Conservation (phyloP, 2,329 filamentous ascomycete genomes). For the Trichoderma atroviride region DNA sequence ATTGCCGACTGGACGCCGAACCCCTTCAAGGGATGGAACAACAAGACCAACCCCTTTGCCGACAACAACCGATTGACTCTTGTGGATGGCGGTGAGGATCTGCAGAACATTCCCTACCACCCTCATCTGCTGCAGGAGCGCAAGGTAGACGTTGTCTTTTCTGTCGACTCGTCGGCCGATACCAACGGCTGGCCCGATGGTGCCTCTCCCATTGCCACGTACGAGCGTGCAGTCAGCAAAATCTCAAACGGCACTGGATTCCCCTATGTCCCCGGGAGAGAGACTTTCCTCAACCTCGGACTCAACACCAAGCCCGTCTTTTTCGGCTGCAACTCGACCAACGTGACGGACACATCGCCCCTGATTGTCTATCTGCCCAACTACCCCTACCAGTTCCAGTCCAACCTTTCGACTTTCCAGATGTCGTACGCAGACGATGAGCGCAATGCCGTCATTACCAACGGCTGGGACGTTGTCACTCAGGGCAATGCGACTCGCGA, state of each 20-base stretch:
- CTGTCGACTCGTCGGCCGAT: conserved; percentile 66
- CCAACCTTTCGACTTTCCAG: conserved; percentile 80
- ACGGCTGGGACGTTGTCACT: conserved; percentile 83
- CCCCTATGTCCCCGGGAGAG: conserved; percentile 58
- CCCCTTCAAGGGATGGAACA: conserved; percentile 58
- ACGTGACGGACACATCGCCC: conserved; percentile 59
- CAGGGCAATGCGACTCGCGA: conserved; percentile 79
- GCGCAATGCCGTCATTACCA: conserved; percentile 80
- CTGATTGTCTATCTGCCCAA: conserved; percentile 83
- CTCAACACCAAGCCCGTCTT: conserved; percentile 64
- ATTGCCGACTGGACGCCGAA: conserved; percentile 73
- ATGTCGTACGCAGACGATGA: conserved; percentile 63
- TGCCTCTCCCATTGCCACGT: conserved; percentile 59
- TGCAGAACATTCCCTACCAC: conserved; percentile 78
- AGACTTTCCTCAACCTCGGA: conserved; percentile 60
- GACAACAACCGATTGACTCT: conserved; percentile 63
- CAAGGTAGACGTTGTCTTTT: conserved; percentile 64
- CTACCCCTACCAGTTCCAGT: conserved; percentile 72
- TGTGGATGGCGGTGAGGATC: conserved; percentile 79
- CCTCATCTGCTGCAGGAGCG: conserved; percentile 57
- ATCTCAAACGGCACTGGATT: conserved; percentile 59
- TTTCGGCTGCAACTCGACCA: conserved; percentile 64
- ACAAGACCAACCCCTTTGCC: conserved; percentile 46
- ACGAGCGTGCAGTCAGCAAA: conserved; percentile 52
- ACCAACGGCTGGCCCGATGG: conserved; percentile 64